Conservation (phyloP, 2,329 filamentous ascomycete species). For the Teratosphaeria zuluensis region DNA sequence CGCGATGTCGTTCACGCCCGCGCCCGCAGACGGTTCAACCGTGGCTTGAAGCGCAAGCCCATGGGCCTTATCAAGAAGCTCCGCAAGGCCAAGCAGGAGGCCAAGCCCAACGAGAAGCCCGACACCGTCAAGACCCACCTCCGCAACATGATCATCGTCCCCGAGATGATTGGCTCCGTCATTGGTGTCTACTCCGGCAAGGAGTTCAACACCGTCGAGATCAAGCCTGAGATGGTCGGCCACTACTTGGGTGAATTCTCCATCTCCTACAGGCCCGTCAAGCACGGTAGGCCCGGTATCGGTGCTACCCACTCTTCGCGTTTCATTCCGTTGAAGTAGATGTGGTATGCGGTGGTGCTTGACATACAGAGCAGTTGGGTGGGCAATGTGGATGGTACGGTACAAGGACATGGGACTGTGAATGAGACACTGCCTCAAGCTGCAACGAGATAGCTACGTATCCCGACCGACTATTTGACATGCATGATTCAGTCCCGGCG, state of each 20-base stretch:
- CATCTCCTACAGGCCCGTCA: slow-evolving; percentile 99
- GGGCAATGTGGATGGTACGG: background rate
- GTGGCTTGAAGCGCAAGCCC: slow-evolving; percentile 98
- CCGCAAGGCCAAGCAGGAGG: slow-evolving; percentile 98
- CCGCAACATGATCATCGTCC: slow-evolving; percentile 99
- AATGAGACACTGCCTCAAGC: background rate
- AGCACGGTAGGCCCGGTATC: slow-evolving; percentile 99
- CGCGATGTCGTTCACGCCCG: slow-evolving; percentile 99
- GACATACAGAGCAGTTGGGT: background rate
- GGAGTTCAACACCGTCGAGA: slow-evolving; percentile 99
- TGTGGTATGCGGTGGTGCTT: background rate
- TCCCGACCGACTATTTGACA: background rate
- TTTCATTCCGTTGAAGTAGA: slow-evolving; percentile 99
- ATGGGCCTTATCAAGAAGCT: slow-evolving; percentile 99
- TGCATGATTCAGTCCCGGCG: background rate
- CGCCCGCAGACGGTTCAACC: slow-evolving; percentile 98
- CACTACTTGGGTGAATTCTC: slow-evolving; percentile 99
- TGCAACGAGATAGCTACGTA: background rate
- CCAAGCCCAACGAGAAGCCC: slow-evolving; percentile 99
- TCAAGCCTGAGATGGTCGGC: slow-evolving; percentile 99
- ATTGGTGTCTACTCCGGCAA: slow-evolving; percentile 99
- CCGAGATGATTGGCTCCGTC: slow-evolving; percentile 98
- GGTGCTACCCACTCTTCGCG: slow-evolving; percentile 99
- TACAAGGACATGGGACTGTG: background rate
- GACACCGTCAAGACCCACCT: slow-evolving; percentile 99